Evolutionary conservation across 83 land plant species (phyloP).

Genomic region (Thuja plicata): DNA sequence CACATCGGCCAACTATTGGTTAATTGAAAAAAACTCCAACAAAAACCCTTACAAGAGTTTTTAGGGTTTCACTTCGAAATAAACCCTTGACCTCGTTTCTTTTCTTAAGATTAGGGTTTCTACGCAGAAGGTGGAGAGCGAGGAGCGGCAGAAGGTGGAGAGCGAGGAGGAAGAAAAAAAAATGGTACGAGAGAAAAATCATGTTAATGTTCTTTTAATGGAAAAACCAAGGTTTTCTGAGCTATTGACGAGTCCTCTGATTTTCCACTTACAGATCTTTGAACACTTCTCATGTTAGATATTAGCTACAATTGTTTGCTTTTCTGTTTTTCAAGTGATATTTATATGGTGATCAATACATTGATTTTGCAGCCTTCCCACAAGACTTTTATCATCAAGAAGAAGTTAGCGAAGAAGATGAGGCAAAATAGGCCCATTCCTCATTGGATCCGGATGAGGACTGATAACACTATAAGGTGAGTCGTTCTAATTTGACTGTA

Average conservation of each 20-base stretch:
- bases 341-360: background rate
- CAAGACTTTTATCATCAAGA: constrained; percentile 84
- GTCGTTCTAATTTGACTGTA: background rate
- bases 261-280: background rate
- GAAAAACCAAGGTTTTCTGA: no score
- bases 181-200: background rate
- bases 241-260: background rate
- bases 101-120: background rate
- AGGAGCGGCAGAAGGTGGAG: no score
- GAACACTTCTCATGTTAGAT: background rate
- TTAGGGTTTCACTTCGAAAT: no score
- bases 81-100: no score
- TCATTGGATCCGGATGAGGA: constrained; percentile 89
- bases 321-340: background rate
- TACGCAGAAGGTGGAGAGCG: background rate
- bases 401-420: constrained; percentile 91
- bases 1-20: no score
- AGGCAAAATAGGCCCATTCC: constrained; percentile 86
- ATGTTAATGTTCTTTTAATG: background rate
- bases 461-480: constrained; percentile 82
- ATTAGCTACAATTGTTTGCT: background rate
- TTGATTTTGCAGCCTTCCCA: constrained; percentile 64
- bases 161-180: background rate
- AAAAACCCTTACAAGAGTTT: no score
- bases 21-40: no score